Base-by-base conservation (phyloP, 176 grass and related monocot species). In the Musa itinerans region DNA sequence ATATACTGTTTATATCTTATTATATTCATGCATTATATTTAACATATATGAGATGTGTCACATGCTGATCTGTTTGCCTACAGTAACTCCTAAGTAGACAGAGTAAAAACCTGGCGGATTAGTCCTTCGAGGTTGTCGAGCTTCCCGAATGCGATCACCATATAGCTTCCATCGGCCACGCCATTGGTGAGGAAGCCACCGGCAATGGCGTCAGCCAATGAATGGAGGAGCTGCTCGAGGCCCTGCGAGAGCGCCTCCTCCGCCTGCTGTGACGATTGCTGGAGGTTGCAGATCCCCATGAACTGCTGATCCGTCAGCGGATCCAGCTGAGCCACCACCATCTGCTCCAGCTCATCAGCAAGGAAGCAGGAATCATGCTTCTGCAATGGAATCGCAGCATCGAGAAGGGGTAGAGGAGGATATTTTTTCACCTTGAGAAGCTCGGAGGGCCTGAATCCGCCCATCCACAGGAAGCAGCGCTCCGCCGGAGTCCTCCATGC, bases 391-490 rank as follows among this genome's bases (percentile, higher is more conserved):
- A 43, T 43, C 17, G 55, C 55, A 16, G 22, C 19, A 24, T 14
- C 3, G 26, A 29, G 64, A 14, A 2, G 21, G 12, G 1, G 5
- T 4, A 67, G 25, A 4, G 3, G 23, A 29, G 11, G 64, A 67
- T 67, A 0, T 27, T 16, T 50, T 17, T 50, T 71, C 10, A 93
- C 94, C 88, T 93, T 90, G 80, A 93, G 86, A 21, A 98, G 86
- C 66, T 98, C 88, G 11, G 94, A 98, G 0, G 94, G 94, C 22
- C 86, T 79, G 81, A 98, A 98, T 62, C 94, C 94, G 13, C 94
- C 94, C 82, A 98, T 98, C 94, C 94, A 98, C 84, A 93, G 83
- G 78, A 93, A 98, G 84, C 90, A 93, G 50, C 88, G 88, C 75
- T 98, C 94, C 17, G 90, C 88, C 0, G 88, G 88, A 11, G 86